Base-by-base conservation (phyloP, 129 eudicot genomes). In the Lonicera japonica region DNA sequence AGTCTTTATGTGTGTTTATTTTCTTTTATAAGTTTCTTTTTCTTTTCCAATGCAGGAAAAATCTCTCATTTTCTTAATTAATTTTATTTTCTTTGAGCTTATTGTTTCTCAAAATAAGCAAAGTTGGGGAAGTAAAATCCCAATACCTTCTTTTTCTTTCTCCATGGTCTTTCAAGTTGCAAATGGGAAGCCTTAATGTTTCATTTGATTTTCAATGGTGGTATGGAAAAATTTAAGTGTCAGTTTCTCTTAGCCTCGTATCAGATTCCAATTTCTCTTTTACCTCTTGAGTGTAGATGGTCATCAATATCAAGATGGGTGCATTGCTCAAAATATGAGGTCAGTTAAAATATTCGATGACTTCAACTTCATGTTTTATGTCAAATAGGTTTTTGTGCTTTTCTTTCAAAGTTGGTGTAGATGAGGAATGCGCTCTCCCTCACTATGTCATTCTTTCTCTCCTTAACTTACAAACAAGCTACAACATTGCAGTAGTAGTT, bases 281-380 rank as follows among this genome's bases (percentile, higher is more conserved):
- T 10, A 12, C 21, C 17, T 67, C n/a, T 56, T 64, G 38, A 14
- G 34, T 79, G 79, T 76, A 89, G 97, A 71, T 89, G 95, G 95
- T 18, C 88, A 64, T 81, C 88, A 56, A n/a, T 79, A 63, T 69
- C 91, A 75, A 76, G 97, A 70, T 89, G 95, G 95, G 73, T 80
- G 57, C 69, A 76, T 72, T 89, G 97, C 79, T 80, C 97, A 20
- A 89, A 89, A 64, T 89, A 89, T 55, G 97, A 89, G 97, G 95
- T 86, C 59, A 63, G 81, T 67, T 68, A 24, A 12, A 64, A n/a
- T 41, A 58, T 56, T 73, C 10, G 16, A 11, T 20, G 38, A 61
- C 58, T 58, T 45, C 8, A 7, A 8, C 18, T 45, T 8, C 21
- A 10, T 67, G 20, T 38, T 21, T 9, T 53, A 0, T n/a, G 43